Percentiles rank a stretch among this genome's conserved stretches.
Evolutionary conservation across 441 rosid genomes (phyloP).

Genomic region (Pelargonium fulgidum): DNA sequence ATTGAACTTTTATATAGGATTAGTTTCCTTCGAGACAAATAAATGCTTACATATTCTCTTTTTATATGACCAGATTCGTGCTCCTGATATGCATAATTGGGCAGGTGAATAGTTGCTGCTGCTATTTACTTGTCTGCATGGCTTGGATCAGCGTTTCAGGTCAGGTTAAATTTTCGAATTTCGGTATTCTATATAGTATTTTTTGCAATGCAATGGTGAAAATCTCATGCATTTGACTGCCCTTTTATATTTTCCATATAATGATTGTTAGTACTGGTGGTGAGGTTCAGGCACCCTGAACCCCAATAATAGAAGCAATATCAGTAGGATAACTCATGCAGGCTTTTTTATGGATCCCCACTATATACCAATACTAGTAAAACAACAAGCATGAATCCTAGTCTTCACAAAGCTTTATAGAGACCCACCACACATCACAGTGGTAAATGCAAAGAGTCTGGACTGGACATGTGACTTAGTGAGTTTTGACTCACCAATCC

Average conservation of each 20-base stretch:
- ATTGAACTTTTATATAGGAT: no score
- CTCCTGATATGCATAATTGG: neutral
- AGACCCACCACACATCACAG: neutral
- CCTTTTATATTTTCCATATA: neutral
- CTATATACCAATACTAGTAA: neutral
- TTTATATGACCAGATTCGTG: neutral
- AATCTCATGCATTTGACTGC: no score
- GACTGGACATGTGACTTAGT: constrained; percentile 4
- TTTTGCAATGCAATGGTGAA: no score
- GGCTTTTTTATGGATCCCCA: constrained; percentile 11
- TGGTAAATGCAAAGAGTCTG: constrained; percentile 5
- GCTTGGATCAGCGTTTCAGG: neutral
- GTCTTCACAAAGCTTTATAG: constrained; percentile 11
- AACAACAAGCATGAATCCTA: constrained; percentile 3
- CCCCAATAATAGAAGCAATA: constrained; percentile 9
- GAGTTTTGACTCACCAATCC: constrained; percentile 1
- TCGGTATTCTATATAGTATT: neutral
- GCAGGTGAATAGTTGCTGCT: neutral
- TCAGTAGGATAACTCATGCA: constrained; percentile 15
- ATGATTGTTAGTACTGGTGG: constrained; percentile 9
- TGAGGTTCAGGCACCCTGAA: constrained; percentile 17
- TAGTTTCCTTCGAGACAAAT: no score
- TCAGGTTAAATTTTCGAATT: neutral
- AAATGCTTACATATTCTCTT: neutral
- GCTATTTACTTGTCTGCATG: neutral